Conservation (phyloP, 371 early-diverging fungal genomes). For the Globomyces sp. region DNA sequence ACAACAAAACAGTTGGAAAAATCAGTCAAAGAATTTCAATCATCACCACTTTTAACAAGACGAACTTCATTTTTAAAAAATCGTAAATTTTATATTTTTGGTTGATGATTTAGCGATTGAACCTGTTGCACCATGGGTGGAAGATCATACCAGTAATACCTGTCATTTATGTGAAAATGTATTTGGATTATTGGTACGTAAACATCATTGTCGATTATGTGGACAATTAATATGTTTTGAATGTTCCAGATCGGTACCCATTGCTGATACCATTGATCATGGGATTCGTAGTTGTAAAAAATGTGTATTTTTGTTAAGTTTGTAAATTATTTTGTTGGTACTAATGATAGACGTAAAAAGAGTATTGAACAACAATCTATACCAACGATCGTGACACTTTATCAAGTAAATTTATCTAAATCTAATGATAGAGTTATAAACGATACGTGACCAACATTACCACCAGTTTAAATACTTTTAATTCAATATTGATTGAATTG, state of each 20-base stretch:
- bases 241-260: slow-evolving; percentile 18
- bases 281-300: background rate
- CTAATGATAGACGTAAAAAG: background rate
- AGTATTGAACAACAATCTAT: background rate
- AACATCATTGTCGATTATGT: slow-evolving; percentile 51
- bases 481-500: slow-evolving; percentile 15
- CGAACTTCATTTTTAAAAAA: slow-evolving; percentile 6
- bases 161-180: slow-evolving; percentile 39
- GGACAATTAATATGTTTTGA: slow-evolving; percentile 40
- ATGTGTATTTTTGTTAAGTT: slow-evolving; percentile 16
- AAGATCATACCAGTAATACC: slow-evolving; percentile 31
- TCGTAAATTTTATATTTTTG: background rate
- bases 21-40: background rate
- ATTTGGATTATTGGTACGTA: slow-evolving; percentile 27
- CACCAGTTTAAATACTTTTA: background rate
- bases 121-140: slow-evolving; percentile 44
- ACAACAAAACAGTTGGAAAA: background rate
- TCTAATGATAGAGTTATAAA: background rate
- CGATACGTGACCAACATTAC: slow-evolving; percentile 7
- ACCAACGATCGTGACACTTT: background rate
- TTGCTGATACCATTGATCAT: background rate
- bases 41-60: slow-evolving; percentile 12
- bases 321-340: background rate
- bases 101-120: slow-evolving; percentile 31
- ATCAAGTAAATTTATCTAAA: slow-evolving; percentile 37